Base-by-base conservation (phyloP, 306 rosid species). In the Gastrolobium bilobum region DNA sequence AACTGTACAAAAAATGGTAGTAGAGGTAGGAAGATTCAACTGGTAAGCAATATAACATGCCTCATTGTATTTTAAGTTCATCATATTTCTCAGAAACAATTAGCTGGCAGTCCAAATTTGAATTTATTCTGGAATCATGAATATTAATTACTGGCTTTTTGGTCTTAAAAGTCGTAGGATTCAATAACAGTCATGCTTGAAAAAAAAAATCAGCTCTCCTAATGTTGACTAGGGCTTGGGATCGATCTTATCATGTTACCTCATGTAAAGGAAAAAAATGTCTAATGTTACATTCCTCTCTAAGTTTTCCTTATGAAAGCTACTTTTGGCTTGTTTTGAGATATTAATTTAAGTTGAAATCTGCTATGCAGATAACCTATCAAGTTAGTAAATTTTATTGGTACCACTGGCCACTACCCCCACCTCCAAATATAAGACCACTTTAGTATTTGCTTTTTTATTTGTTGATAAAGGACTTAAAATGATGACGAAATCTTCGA, bases 281-380 rank as follows among this genome's bases (percentile, higher is more conserved):
- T 35, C 40, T 48, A 80, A 57, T 64, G 65, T 13, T 64, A 39
- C 61, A 14, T 80, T 63, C 62, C 71, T 31, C 38, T 15, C 78
- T 20, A 20, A 13, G 44, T 53, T 31, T 66, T 77, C 75, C 59
- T 51, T 42, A 42, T 6, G 37, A 46, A 69, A 52, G 46, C 35
- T 46, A 34, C 60, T 30, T 54, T 53, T 11, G 5, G 20, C 58
- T 34, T 73, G 7, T 5, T 50, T 31, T 8, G 5, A 38, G 38
- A 75, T 48, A 37, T 13, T 61, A n/a, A 5, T 58, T 47, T 53
- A 38, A 73, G 26, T 15, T 48, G 42, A 6, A 13, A 13, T 29
- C 13, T 15, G 29, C 71, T 47, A 8, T 59, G 54, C 48, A 60
- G 72, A 39, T 60, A 39, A 60, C 30, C 43, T 39, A 77, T 48